phyloP scores from a whole-genome alignment of 306 rosid species.

The Geum urbanum region DNA sequence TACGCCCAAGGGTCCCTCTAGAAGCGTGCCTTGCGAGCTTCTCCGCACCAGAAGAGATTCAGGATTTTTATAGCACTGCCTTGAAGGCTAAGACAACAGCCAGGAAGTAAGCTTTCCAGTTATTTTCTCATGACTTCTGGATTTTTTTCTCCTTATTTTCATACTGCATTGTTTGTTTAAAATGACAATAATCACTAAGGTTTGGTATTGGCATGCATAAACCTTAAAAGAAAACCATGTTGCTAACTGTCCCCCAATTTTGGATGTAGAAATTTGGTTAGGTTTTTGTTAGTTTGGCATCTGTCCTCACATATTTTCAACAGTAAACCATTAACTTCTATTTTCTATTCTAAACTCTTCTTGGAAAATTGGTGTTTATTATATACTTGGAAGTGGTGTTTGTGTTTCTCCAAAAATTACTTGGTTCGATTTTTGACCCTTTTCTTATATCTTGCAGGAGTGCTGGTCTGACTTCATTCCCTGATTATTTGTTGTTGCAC shows the following conservation, averaged over 20 bases:
- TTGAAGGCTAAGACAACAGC: conserved; percentile 88
- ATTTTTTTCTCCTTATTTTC: not conserved
- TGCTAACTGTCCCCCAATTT: no score
- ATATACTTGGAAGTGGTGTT: not conserved
- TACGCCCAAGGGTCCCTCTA: conserved; percentile 94
- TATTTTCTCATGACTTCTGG: not conserved
- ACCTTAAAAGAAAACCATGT: no score
- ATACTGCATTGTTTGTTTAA: conserved; percentile 10
- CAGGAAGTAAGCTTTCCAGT: conserved; percentile 55
- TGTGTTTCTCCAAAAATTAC: not conserved
- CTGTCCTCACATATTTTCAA: not conserved
- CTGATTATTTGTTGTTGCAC: conserved; percentile 92
- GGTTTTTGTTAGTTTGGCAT: not conserved
- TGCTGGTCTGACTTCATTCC: conserved; percentile 87
- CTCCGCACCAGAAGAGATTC: conserved; percentile 88
- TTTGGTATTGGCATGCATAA: not conserved
- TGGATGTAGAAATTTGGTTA: not conserved
- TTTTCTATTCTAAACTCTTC: not conserved
- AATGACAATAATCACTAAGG: no score
- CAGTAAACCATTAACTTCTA: not conserved
- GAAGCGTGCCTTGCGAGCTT: conserved; percentile 87
- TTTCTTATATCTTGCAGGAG: conserved; percentile 39
- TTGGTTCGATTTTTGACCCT: not conserved
- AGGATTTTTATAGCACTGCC: conserved; percentile 87
- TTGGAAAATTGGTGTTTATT: not conserved